Evolutionary conservation across 192 early-diverging fungal species (phyloP).

Genomic region (Gryganskiella cystojenkinii): DNA sequence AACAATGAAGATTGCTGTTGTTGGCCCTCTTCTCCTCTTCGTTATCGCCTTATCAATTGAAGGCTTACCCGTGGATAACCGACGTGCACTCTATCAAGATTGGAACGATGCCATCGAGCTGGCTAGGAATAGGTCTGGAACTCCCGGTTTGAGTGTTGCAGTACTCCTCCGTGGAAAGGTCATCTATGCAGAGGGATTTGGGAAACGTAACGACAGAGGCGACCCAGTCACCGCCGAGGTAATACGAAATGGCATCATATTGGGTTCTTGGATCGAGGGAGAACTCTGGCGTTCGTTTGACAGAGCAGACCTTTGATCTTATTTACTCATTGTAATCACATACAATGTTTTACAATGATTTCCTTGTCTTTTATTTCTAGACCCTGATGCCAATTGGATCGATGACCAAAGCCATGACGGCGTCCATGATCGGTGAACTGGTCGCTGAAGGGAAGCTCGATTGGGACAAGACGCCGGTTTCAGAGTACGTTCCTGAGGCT

Average conservation of each 20-base stretch:
- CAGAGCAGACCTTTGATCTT: background rate
- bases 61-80: too few species aligned
- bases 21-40: too few species aligned
- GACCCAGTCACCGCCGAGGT: constrained; percentile 1
- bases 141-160: constrained; percentile 22
- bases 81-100: too few species aligned
- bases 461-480: constrained; percentile 11
- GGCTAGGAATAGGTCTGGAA: background rate
- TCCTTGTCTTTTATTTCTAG: background rate
- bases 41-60: too few species aligned
- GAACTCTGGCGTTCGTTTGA: too few species aligned
- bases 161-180: constrained; percentile 10
- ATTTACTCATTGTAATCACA: background rate
- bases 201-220: constrained; percentile 9
- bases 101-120: background rate
- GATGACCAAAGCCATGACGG: constrained; percentile 19
- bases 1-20: constrained; percentile 61
- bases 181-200: constrained; percentile 16
- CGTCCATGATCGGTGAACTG: constrained; percentile 11
- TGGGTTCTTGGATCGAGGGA: background rate
- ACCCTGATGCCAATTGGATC: constrained; percentile 14
- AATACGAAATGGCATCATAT: background rate
- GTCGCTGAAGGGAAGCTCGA: constrained; percentile 15
- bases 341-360: background rate
- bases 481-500: constrained; percentile 13